phyloP scores from a whole-genome alignment of 371 early-diverging fungal genomes.

The Thermomucor indicae-seudaticae region DNA sequence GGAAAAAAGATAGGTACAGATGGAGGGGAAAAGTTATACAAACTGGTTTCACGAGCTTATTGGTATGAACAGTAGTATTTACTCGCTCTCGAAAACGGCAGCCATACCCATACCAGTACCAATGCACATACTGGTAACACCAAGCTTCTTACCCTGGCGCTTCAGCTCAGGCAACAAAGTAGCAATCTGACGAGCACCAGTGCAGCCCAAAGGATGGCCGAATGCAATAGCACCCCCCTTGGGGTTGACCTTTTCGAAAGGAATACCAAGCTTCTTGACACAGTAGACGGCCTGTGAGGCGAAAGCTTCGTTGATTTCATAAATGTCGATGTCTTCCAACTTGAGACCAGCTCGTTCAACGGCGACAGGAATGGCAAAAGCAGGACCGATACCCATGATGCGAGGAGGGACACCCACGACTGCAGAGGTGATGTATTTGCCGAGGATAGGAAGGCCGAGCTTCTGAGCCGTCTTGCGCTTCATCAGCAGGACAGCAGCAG shows the following conservation, averaged over 20 bases:
- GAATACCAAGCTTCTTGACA: conserved; percentile 83
- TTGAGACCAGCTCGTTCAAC: conserved; percentile 79
- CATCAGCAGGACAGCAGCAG: conserved; percentile 95
- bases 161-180: conserved; percentile 92
- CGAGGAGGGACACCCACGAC: conserved; percentile 92
- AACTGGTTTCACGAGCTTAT: no score
- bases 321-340: conserved; percentile 71
- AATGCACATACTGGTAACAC: conserved; percentile 93
- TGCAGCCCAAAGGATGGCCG: conserved; percentile 71
- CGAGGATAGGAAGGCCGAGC: conserved; percentile 83
- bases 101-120: conserved; percentile 98
- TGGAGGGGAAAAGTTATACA: no score
- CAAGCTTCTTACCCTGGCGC: conserved; percentile 82
- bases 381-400: conserved; percentile 96
- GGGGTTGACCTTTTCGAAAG: conserved; percentile 91
- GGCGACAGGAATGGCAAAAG: conserved; percentile 90
- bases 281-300: conserved; percentile 96
- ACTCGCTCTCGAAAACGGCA: conserved; percentile 87
- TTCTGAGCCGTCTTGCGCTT: conserved; percentile 89
- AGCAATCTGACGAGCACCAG: conserved; percentile 96
- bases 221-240: conserved; percentile 94
- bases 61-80: no score
- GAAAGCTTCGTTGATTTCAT: conserved; percentile 97
- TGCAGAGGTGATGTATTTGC: conserved; percentile 86
- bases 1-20: no score